Percentiles rank a stretch among this genome's conserved stretches.
phyloP scores from a whole-genome alignment of 768 basidiomycete genomes.

The Russula sp. region DNA sequence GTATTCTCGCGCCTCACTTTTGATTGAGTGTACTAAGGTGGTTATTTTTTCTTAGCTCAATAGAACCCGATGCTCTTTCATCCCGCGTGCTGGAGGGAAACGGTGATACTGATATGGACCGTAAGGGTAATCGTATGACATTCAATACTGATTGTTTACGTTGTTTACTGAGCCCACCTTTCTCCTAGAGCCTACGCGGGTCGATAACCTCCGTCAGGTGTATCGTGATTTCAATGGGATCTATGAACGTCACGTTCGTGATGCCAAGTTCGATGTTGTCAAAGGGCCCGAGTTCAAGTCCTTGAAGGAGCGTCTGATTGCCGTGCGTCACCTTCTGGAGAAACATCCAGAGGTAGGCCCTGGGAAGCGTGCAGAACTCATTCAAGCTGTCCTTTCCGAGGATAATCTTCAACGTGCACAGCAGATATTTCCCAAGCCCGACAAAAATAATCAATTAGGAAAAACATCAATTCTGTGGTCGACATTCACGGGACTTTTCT shows the following conservation, averaged over 20 bases:
- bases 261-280: neutral
- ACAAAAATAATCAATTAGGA: too few species aligned
- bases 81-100: neutral
- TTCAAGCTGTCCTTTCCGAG: neutral
- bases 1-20: neutral
- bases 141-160: neutral
- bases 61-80: neutral
- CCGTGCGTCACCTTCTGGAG: neutral
- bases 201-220: neutral
- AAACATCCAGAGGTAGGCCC: neutral
- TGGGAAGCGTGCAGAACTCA: neutral
- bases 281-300: neutral
- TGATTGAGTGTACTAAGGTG: neutral
- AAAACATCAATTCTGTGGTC: too few species aligned
- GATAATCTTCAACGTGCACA: constrained; percentile 1
- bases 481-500: neutral
- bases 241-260: neutral
- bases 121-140: neutral
- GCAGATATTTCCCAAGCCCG: neutral
- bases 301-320: constrained; percentile 3
- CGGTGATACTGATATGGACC: neutral
- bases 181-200: neutral
- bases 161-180: neutral
- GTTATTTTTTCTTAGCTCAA: neutral
- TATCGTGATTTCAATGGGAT: neutral